Conservation (phyloP, 108 stramenopile genomes). For the Skeletonema menzelii region DNA sequence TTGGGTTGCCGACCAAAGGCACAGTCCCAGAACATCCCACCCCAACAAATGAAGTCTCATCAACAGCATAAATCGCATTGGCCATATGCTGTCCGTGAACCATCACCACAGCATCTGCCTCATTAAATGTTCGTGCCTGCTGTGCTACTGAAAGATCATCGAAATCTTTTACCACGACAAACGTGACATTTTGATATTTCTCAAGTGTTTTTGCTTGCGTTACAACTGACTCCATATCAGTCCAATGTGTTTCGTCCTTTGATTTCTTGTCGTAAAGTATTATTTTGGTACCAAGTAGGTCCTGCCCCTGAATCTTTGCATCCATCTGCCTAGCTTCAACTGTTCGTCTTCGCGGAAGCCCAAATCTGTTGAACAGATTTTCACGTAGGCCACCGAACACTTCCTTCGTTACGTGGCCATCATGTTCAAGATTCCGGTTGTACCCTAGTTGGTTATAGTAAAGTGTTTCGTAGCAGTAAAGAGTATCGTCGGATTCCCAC, state of each 20-base stretch:
- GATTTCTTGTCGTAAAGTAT: slow-evolving; percentile 42
- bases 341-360: slow-evolving; percentile 27
- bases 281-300: slow-evolving; percentile 22
- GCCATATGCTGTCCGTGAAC: slow-evolving; percentile 43
- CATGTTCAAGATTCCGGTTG: slow-evolving; percentile 19
- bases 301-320: neutral
- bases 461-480: slow-evolving; percentile 37
- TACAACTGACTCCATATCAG: slow-evolving; percentile 38
- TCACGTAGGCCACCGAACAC: slow-evolving; percentile 30
- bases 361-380: slow-evolving; percentile 33
- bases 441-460: slow-evolving; percentile 33
- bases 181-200: slow-evolving; percentile 35
- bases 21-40: slow-evolving; percentile 30
- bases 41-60: slow-evolving; percentile 43
- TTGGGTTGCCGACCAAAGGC: slow-evolving; percentile 29
- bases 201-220: slow-evolving; percentile 24
- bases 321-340: slow-evolving; percentile 11
- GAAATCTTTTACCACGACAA: slow-evolving; percentile 36
- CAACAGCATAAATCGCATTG: slow-evolving; percentile 43
- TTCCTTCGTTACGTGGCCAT: slow-evolving; percentile 23
- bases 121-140: slow-evolving; percentile 38
- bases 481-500: slow-evolving; percentile 30
- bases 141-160: slow-evolving; percentile 30
- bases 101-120: slow-evolving; percentile 46
- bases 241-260: slow-evolving; percentile 29